Evolutionary conservation across 352 stramenopile genomes (phyloP).

Genomic region (Pythium rhizo-oryzae): DNA sequence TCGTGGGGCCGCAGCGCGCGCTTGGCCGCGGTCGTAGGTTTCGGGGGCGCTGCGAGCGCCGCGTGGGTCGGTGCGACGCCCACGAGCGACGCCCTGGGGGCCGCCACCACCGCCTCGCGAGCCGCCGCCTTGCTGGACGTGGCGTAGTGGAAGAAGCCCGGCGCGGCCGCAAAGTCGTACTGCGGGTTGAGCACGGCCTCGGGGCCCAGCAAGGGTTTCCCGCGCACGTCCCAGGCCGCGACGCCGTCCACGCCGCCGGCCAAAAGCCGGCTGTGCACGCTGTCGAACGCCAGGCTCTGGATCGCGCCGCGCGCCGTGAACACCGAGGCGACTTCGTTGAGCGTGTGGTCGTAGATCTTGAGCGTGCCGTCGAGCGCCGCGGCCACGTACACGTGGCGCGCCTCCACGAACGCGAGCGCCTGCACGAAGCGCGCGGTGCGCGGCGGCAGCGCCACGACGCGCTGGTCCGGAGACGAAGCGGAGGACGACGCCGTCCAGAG

Average conservation of each 20-base stretch:
- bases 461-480: conserved; percentile 33
- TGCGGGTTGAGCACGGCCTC: conserved; percentile 54
- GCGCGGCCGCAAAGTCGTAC: conserved; percentile 56
- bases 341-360: conserved; percentile 55
- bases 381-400: conserved; percentile 64
- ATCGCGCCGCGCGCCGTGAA: conserved; percentile 53
- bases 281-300: conserved; percentile 59
- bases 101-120: not conserved
- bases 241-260: conserved; percentile 68
- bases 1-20: conserved; percentile 17
- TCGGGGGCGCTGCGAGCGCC: conserved; percentile 2
- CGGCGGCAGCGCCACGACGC: conserved; percentile 52
- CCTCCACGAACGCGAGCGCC: conserved; percentile 57
- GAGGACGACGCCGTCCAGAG: conserved; percentile 41
- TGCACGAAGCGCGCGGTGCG: conserved; percentile 65
- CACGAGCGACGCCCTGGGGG: not conserved
- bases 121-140: not conserved
- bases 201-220: conserved; percentile 38
- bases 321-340: conserved; percentile 63
- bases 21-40: not conserved
- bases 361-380: conserved; percentile 65
- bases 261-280: conserved; percentile 50
- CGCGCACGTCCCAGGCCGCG: conserved; percentile 58
- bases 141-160: conserved; percentile 45
- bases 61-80: not conserved